Base-by-base conservation (phyloP, 179 eudicot genomes). In the Carnegiea gigantea region DNA sequence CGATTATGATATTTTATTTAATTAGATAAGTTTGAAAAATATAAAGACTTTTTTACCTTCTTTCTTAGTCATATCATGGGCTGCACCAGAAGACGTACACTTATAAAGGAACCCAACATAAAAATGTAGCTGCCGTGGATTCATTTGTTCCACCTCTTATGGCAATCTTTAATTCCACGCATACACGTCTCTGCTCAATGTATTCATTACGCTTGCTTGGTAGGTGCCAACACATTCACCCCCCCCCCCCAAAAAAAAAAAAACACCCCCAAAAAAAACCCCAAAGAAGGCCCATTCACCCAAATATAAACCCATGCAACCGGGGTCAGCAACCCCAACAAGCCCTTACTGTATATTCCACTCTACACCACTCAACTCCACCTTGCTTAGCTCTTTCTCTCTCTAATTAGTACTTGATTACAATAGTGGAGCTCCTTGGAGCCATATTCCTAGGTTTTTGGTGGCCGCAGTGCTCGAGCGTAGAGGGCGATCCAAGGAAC, bases 391-490 rank as follows among this genome's bases (percentile, higher is more conserved):
- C 44, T 40, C 8, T 40, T 40, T 21, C 53, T 12, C 33, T 6
- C 26, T 51, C 57, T 51, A 51, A 51, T 13, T 51, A 51, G 17
- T 9, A 51, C 14, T 11, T 28, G 30, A 72, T 5, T 24, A 46
- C 78, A 18, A 14, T 4, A 49, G 91, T 94, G 97, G 90, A n/a
- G n/a, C n/a, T 20, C 62, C 36, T 88, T 38, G 86, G 80, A 40
- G 77, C 83, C 67, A 18, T 90, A 20, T 77, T 91, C 80, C 90
- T 90, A 82, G 78, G 73, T 21, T 62, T 86, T 6, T 92, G 94
- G 94, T 95, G 97, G 94, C 83, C 85, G 46, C 75, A 65, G 68
- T 86, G 79, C 75, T 84, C 90, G 7, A 57, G 53, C 71, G 83
- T 86, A 48, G 65, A 82, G 4, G 84, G 79, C 13, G 81, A 83